Conservation (phyloP, 2,329 filamentous ascomycete species). For the Trichophyton simii region DNA sequence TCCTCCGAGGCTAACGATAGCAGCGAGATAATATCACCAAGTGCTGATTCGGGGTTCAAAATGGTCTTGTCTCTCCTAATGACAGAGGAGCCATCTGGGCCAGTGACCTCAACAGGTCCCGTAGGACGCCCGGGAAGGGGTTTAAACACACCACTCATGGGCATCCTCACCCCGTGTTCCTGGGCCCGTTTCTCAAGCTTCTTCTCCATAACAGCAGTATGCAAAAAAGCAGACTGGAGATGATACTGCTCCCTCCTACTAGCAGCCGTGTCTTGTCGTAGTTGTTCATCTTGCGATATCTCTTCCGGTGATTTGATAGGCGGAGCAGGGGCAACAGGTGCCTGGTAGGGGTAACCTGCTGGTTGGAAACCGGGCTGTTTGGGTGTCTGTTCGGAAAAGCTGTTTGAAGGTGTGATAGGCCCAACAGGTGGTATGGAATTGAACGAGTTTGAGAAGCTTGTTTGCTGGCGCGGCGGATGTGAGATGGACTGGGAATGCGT, state of each 20-base stretch:
- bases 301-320: conserved; percentile 7
- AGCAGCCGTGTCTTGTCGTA: conserved; percentile 50
- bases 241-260: conserved; percentile 54
- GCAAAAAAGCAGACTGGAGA: conserved; percentile 60
- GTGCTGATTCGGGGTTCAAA: conserved; percentile 55
- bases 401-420: conserved; percentile 27
- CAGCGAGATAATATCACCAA: conserved; percentile 72
- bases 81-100: conserved; percentile 51
- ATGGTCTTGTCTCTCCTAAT: conserved; percentile 56
- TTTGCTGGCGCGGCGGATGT: conserved; percentile 25
- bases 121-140: conserved; percentile 29
- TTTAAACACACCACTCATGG: conserved; percentile 42
- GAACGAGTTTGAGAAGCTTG: conserved; percentile 29
- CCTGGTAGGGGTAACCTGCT: conserved; percentile 50
- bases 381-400: conserved; percentile 39
- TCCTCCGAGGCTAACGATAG: conserved; percentile 75
- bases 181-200: conserved; percentile 46
- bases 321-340: conserved; percentile 45
- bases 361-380: conserved; percentile 42
- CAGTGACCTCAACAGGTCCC: conserved; percentile 38
- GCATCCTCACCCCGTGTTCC: conserved; percentile 47
- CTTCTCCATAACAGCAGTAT: conserved; percentile 46
- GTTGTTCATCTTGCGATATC: conserved; percentile 41
- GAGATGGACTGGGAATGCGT: conserved; percentile 23
- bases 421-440: conserved; percentile 30